These are phyloP conservation scores for Microcyclosporella mali DNA, from an alignment of 2,329 filamentous ascomycete genomes.

Conservation along the genomic window DNA sequence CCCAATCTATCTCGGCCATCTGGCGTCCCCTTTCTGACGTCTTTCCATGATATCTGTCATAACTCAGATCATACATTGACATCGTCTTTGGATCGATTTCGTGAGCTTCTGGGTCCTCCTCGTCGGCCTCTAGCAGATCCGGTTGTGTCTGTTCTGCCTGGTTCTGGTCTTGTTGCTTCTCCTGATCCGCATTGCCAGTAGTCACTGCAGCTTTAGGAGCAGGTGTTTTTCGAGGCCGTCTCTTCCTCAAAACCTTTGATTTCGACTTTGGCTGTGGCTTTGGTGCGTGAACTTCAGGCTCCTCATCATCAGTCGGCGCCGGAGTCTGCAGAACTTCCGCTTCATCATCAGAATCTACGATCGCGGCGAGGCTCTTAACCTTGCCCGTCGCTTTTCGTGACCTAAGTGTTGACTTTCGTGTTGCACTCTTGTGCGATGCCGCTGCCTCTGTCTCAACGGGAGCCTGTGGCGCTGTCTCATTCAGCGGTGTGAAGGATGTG, in stretches of 20 bases:
- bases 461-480: not conserved
- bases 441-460: slow-evolving; percentile 4
- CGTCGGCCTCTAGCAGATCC: slow-evolving; percentile 11
- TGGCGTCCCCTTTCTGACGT: slow-evolving; percentile 68
- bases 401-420: slow-evolving; percentile 4
- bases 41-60: slow-evolving; percentile 55
- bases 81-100: slow-evolving; percentile 59
- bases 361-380: slow-evolving; percentile 13
- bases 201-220: not conserved
- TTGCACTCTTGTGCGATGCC: slow-evolving; percentile 5
- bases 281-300: slow-evolving; percentile 3
- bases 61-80: slow-evolving; percentile 67
- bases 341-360: slow-evolving; percentile 18
- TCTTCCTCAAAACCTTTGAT: slow-evolving; percentile 3
- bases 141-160: not conserved
- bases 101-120: slow-evolving; percentile 30
- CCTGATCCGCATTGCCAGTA: not conserved
- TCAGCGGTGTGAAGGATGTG: not conserved
- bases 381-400: slow-evolving; percentile 9
- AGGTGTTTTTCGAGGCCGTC: slow-evolving; percentile 5
- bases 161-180: not conserved
- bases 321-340: slow-evolving; percentile 1
- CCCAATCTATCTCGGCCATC: slow-evolving; percentile 61
- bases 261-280: no score
- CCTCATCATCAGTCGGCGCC: slow-evolving; percentile 2